These are phyloP conservation scores for Arthrobotrys conoides DNA, from an alignment of 2,329 filamentous ascomycete genomes.

Conservation along the genomic window DNA sequence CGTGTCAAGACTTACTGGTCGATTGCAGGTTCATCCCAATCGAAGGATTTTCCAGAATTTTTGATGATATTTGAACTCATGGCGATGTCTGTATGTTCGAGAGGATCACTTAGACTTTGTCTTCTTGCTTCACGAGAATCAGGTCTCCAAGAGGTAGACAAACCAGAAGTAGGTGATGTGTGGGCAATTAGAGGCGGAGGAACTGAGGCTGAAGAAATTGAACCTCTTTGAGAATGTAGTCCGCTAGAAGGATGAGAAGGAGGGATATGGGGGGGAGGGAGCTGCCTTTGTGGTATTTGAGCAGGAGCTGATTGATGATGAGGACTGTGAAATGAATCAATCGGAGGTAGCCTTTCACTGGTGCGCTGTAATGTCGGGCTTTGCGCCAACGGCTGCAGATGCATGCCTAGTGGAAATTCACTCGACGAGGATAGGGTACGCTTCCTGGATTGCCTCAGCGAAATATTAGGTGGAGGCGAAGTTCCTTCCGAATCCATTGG, in stretches of 20 bases:
- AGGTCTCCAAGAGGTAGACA: constrained; percentile 64
- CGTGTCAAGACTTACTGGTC: constrained; percentile 66
- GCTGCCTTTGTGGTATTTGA: constrained; percentile 63
- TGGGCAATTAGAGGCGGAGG: constrained; percentile 61
- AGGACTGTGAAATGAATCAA: constrained; percentile 64
- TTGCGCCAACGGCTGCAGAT: constrained; percentile 64
- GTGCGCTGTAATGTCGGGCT: constrained; percentile 62
- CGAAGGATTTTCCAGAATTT: constrained; percentile 64
- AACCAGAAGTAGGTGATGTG: constrained; percentile 61
- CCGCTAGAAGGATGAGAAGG: constrained; percentile 63
- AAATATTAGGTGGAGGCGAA: constrained; percentile 62
- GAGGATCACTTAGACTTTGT: constrained; percentile 65
- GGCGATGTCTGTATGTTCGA: constrained; percentile 64
- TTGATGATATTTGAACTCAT: constrained; percentile 63
- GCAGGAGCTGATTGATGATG: constrained; percentile 63
- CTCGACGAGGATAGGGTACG: constrained; percentile 69
- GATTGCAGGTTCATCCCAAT: constrained; percentile 69
- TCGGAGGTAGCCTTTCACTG: constrained; percentile 64
- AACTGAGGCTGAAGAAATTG: constrained; percentile 59
- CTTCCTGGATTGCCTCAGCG: constrained; percentile 66
- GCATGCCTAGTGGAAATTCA: constrained; percentile 64
- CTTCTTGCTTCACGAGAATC: constrained; percentile 60
- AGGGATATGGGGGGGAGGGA: constrained; percentile 64
- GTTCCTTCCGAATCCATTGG: constrained; percentile 64
- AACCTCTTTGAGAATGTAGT: constrained; percentile 59